Conservation (phyloP, 768 basidiomycete species). For the Crucibulum laeve region DNA sequence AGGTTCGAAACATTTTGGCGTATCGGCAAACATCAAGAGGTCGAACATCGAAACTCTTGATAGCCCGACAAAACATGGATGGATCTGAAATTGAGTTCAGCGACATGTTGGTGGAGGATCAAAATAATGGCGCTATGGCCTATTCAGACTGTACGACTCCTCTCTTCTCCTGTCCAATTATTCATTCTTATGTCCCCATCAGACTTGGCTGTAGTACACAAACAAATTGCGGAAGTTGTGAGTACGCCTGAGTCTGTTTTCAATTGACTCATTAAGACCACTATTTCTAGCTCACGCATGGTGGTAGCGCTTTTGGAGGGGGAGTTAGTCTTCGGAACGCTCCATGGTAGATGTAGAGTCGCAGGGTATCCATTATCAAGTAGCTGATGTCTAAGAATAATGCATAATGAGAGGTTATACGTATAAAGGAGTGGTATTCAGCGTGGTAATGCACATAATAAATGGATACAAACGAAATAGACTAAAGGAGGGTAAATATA, state of each 20-base stretch:
- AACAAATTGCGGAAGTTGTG: constrained; percentile 44
- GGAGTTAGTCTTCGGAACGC: constrained; percentile 31
- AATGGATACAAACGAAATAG: constrained; percentile 14
- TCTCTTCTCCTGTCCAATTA: background rate
- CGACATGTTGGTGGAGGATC: constrained; percentile 96
- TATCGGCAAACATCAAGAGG: constrained; percentile 56
- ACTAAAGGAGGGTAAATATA: constrained; percentile 24
- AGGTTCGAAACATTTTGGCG: constrained; percentile 83
- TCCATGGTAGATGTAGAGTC: constrained; percentile 31
- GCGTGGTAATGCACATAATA: constrained; percentile 22
- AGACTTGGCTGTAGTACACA: constrained; percentile 48
- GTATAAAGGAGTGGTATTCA: constrained; percentile 25
- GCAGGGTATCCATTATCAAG: background rate
- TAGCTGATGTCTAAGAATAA: constrained; percentile 4
- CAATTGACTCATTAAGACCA: background rate
- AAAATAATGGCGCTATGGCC: constrained; percentile 92
- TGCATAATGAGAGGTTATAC: background rate
- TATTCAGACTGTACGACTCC: constrained; percentile 77
- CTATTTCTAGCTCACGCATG: constrained; percentile 28
- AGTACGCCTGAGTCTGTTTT: constrained; percentile 14
- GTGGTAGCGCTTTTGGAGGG: constrained; percentile 35
- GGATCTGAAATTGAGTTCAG: constrained; percentile 92
- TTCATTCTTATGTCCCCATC: constrained; percentile 4
- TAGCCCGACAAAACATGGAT: constrained; percentile 92
- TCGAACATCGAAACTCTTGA: constrained; percentile 50